A percentile compares a stretch with the other conserved stretches of the same genome.
Evolutionary conservation across 345 rosid genomes (phyloP).

Genomic region (Boechera retrofracta): DNA sequence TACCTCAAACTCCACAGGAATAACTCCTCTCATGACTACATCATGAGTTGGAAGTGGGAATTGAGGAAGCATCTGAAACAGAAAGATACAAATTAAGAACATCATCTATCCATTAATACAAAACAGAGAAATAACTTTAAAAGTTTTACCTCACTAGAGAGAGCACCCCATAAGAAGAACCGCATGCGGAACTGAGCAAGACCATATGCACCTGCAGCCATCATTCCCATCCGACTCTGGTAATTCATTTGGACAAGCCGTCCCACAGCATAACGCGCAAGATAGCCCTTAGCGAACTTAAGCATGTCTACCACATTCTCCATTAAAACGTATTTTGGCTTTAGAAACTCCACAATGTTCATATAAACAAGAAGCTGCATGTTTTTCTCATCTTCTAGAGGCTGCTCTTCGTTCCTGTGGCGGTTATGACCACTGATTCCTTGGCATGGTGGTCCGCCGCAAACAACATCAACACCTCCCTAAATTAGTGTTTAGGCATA

Average conservation of each 20-base stretch:
- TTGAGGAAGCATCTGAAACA: slow-evolving; percentile 65
- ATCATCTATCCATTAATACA: background rate
- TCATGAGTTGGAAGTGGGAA: slow-evolving; percentile 87
- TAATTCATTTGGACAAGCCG: slow-evolving; percentile 68
- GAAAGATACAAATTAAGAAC: background rate
- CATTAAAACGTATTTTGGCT: slow-evolving; percentile 75
- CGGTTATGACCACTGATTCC: slow-evolving; percentile 85
- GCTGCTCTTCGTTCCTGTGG: slow-evolving; percentile 55
- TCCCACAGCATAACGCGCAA: slow-evolving; percentile 76
- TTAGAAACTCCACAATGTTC: slow-evolving; percentile 68
- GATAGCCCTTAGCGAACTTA: slow-evolving; percentile 58
- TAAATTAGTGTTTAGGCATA: slow-evolving; percentile 29
- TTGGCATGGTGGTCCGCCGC: slow-evolving; percentile 94
- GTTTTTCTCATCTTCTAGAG: slow-evolving; percentile 68
- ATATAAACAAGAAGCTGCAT: slow-evolving; percentile 65
- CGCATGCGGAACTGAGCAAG: slow-evolving; percentile 85
- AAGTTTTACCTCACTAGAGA: slow-evolving; percentile 51
- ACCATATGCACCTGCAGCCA: slow-evolving; percentile 92
- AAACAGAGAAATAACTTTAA: background rate
- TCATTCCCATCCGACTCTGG: slow-evolving; percentile 75
- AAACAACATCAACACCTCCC: slow-evolving; percentile 75
- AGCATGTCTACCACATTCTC: slow-evolving; percentile 83
- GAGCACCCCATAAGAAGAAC: slow-evolving; percentile 85
- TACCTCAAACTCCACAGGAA: slow-evolving; percentile 72
- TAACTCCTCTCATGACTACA: slow-evolving; percentile 59